Base-by-base conservation (phyloP, 805 yeast genomes). In the Martiniozyma abietophila region DNA sequence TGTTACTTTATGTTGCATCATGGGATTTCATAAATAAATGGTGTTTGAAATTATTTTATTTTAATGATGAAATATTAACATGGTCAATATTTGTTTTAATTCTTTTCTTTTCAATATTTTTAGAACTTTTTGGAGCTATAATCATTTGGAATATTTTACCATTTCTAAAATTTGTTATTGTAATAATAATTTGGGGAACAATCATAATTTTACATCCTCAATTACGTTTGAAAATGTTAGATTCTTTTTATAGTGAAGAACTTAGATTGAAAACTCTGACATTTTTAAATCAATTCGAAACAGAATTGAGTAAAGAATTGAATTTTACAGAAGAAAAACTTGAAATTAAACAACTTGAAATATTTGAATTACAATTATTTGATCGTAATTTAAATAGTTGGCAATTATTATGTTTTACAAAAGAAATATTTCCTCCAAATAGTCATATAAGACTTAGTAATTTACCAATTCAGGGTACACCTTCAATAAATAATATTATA, bases 341-440 rank as follows among this genome's bases (percentile, higher is more conserved):
- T 32, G 74, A 69, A 37, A 51, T 60, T 25, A 62, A 64, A 31
- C 67, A 69, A 41, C 73, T 78, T 12, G 84, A 78, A 48, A 68
- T 80, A 1, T 84, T 58, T 56, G 94, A 81, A 51, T 57, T 81
- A 23, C 92, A 81, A 43, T 58, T 58, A 41, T 62, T 70, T 43
- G 65, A 68, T 47, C 53, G 58, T 9, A 56, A 54, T 11, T 54
- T 67, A 2, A 72, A 69, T 31, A 70, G 69, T 36, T 81, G 94
- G 94, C 69, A 67, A 29, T 53, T 67, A n/a, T 52, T 73, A 1
- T 81, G 83, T 18, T 80, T 64, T 50, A 56, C 76, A 2, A 61
- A 60, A 30, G 75, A 72, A 43, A 67, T 68, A 37, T 77, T 65
- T 47, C 61, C 80, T 1, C 47, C 66, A 17, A 71, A 75, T 43